Percentiles rank a stretch among this genome's conserved stretches.
Conservation (phyloP, 2,329 filamentous ascomycete genomes). For the Colletotrichum cordylinicola region DNA sequence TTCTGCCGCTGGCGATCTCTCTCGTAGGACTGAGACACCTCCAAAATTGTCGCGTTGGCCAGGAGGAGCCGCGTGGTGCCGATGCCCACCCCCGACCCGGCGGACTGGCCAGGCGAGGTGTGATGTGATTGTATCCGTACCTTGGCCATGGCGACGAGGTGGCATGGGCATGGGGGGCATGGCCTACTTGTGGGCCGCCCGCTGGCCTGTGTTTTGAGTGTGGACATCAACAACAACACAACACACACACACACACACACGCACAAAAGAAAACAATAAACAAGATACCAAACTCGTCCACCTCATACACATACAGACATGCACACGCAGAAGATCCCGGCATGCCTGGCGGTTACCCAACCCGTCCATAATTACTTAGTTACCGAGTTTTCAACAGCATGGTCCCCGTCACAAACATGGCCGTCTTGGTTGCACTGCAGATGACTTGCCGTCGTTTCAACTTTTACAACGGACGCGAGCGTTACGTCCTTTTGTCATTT, state of each 20-base stretch:
- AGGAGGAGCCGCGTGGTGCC: background rate
- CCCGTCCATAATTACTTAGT: background rate
- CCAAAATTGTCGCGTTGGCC: background rate
- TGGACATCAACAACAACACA: background rate
- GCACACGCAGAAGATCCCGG: background rate
- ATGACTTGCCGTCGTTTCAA: constrained; percentile 7
- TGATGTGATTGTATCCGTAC: background rate
- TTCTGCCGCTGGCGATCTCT: background rate
- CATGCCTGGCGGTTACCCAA: background rate
- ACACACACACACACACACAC: background rate
- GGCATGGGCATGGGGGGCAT: background rate
- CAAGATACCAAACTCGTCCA: constrained; percentile 9
- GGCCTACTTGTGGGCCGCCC: background rate
- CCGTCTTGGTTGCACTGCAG: background rate
- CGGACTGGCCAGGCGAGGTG: background rate
- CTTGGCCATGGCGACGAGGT: constrained; percentile 6
- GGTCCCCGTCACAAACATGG: background rate
- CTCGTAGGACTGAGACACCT: background rate
- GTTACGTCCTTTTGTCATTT: background rate
- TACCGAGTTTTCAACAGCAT: background rate
- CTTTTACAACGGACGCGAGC: background rate
- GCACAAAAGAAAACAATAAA: constrained; percentile 3
- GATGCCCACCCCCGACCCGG: background rate
- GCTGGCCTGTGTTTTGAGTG: constrained; percentile 2
- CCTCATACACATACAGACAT: background rate